Evolutionary conservation across 1,139 yeast species (phyloP), one percentile per base, ranked within the genome.

Genomic region (Saccharomyces hybrid): DNA sequence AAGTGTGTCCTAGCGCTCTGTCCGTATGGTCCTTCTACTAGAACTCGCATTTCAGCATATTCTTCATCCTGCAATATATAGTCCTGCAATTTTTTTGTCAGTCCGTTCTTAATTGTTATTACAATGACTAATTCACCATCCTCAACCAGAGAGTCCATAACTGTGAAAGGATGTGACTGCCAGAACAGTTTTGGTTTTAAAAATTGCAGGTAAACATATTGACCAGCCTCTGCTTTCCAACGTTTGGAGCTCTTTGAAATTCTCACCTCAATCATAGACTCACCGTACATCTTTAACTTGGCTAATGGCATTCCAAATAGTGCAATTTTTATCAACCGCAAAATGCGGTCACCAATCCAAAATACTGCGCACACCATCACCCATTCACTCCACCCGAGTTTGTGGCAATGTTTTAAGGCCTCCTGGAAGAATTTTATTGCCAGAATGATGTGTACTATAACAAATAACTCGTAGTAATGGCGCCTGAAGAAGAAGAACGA

Each of bases 111-210:
- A 9, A 76, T 77, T 61, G 77, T 78, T 50, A 78, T 68, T 16
- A 81, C 75, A 24, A 81, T 75, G 0, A 71, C 67, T 3, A 78
- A 62, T 63, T 73, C 64, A 55, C 72, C 66, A 42, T 68, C 64
- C 16, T 32, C 38, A 32, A 32, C 16, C 38, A 32, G n/a, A 57
- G 68, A 61, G 29, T 62, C 64, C 28, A 82, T 75, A 12, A 81
- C 76, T 0, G 89, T 82, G 63, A 85, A 85, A 0, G 91, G 91
- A 67, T 85, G 91, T 0, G 86, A 79, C 65, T 85, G 89, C 83
- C 82, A 86, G 60, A 84, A 84, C 52, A 80, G 78, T 2, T 52
- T 26, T 7, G 67, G 64, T 49, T 57, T 57, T 55, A 62, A 51
- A 32, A 68, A 61, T 52, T 67, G 65, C 4, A 65, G 55, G 51